A percentile compares a stretch with the other conserved stretches of the same genome.
Evolutionary conservation across 2,329 filamentous ascomycete species (phyloP).

Genomic region (Penicillium sp.): DNA sequence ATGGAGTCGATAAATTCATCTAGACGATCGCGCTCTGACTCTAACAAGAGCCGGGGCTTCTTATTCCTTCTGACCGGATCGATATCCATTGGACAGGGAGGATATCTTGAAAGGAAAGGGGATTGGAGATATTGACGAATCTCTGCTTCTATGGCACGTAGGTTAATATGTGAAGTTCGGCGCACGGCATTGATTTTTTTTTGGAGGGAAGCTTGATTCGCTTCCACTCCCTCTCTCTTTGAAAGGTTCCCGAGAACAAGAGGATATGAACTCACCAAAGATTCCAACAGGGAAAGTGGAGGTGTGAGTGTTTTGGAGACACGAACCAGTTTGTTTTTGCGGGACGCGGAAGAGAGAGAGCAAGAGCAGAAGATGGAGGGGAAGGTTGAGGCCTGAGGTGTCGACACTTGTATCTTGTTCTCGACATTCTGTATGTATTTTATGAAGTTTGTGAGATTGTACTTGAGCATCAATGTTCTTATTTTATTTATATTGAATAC

Average conservation of each 20-base stretch:
- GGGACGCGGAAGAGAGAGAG: constrained; percentile 21
- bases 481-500: not conserved
- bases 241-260: not conserved
- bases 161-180: not conserved
- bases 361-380: constrained; percentile 8
- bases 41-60: constrained; percentile 74
- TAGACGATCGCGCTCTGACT: constrained; percentile 76
- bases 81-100: constrained; percentile 50
- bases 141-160: not conserved
- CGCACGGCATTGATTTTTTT: not conserved
- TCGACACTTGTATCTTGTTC: not conserved
- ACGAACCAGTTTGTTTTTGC: constrained; percentile 19
- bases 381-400: constrained; percentile 15
- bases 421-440: not conserved
- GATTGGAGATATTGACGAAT: not conserved
- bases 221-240: not conserved
- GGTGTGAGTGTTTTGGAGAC: constrained; percentile 3
- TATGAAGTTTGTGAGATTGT: not conserved
- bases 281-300: not conserved
- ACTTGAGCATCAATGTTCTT: not conserved
- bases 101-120: not conserved
- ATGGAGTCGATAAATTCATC: constrained; percentile 93
- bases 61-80: constrained; percentile 85
- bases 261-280: not conserved
- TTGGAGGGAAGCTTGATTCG: not conserved